These are phyloP conservation scores for Podospora pseudocomata DNA, from an alignment of 495 filamentous ascomycete genomes.

Conservation along the genomic window DNA sequence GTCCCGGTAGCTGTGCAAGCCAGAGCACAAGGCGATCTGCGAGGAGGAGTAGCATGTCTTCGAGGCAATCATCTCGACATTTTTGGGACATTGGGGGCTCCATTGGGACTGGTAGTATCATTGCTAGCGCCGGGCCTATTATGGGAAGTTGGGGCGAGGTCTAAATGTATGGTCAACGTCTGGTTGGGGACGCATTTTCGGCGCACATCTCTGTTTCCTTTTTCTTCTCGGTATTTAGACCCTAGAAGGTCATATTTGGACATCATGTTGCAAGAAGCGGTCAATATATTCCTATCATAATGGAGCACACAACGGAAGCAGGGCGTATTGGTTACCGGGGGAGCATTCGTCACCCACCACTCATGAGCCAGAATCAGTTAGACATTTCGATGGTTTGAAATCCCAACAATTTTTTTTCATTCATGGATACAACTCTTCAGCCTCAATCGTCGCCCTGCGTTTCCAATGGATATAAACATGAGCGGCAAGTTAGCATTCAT, in stretches of 20 bases:
- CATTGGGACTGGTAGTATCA: conserved; percentile 66
- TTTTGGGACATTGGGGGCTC: conserved; percentile 87
- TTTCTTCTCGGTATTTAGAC: background rate
- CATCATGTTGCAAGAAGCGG: background rate
- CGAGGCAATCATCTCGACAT: conserved; percentile 54
- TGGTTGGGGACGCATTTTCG: background rate
- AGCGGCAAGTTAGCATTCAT: too few species aligned
- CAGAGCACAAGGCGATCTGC: conserved; percentile 68
- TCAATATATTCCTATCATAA: conserved; percentile 24
- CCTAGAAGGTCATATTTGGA: background rate
- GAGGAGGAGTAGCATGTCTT: conserved; percentile 58
- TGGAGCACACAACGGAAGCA: conserved; percentile 16
- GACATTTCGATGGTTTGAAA: conserved; percentile 3
- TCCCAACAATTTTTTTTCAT: conserved; percentile 1
- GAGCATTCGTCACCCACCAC: conserved; percentile 3
- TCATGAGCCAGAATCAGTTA: conserved; percentile 9
- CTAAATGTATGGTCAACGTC: conserved; percentile 26
- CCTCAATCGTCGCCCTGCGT: background rate
- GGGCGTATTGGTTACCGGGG: conserved; percentile 17
- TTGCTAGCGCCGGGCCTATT: conserved; percentile 57
- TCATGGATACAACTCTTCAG: background rate
- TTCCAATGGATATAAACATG: background rate
- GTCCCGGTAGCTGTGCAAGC: conserved; percentile 68
- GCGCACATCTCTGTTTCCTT: background rate
- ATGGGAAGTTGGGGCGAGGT: conserved; percentile 74